Conservation (phyloP, 1,284 basidiomycete genomes). For the Golubevia sp. region DNA sequence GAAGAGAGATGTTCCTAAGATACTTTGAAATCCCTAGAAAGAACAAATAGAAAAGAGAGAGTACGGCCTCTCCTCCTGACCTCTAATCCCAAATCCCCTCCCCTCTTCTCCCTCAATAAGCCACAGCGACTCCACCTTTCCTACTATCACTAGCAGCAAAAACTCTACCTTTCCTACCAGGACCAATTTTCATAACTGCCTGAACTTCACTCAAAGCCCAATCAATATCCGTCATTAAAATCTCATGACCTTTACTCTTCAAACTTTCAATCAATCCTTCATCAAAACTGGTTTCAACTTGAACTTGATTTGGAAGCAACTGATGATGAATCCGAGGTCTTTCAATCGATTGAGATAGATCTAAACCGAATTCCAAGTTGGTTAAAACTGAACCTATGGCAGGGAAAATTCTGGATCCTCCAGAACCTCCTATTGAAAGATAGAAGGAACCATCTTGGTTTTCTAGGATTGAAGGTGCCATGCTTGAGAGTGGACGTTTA, state of each 20-base stretch:
- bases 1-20: too few relatives aligned
- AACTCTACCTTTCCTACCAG: conserved; percentile 11
- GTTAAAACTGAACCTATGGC: conserved; percentile 79
- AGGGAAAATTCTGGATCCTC: conserved; percentile 83
- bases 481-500: conserved; percentile 87
- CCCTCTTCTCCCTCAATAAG: conserved; percentile 20
- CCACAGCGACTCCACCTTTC: conserved; percentile 42
- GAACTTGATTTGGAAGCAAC: conserved; percentile 36
- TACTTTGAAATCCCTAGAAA: too few relatives aligned
- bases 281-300: conserved; percentile 36
- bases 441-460: conserved; percentile 71
- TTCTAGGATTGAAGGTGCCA: conserved; percentile 78
- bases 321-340: conserved; percentile 89
- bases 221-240: conserved; percentile 38
- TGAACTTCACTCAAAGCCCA: conserved; percentile 39
- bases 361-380: conserved; percentile 80
- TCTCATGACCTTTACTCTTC: conserved; percentile 25
- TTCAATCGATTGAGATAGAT: conserved; percentile 80
- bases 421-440: conserved; percentile 79
- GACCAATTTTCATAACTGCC: conserved; percentile 20
- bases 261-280: conserved; percentile 23
- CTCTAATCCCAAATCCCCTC: not conserved
- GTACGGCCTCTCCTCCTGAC: too few relatives aligned
- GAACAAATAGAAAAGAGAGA: too few relatives aligned
- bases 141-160: conserved; percentile 41